Conservation (phyloP, 2,329 filamentous ascomycete genomes). For the Canariomyces notabilis region DNA sequence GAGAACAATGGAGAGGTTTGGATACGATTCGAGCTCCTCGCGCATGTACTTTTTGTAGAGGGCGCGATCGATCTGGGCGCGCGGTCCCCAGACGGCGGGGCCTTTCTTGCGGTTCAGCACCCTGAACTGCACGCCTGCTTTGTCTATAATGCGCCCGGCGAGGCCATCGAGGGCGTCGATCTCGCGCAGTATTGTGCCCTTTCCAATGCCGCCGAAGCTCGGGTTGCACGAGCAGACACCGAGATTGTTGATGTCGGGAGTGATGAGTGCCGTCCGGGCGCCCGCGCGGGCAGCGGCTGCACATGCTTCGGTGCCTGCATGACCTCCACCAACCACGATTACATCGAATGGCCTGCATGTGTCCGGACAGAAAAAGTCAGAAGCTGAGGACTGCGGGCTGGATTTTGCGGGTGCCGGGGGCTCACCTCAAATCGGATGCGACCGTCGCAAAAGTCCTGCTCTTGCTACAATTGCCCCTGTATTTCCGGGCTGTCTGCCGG, state of each 20-base stretch:
- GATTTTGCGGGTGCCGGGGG: not conserved
- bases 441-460: slow-evolving; percentile 23
- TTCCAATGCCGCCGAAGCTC: slow-evolving; percentile 96
- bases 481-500: slow-evolving; percentile 5
- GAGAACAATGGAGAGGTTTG: slow-evolving; percentile 73
- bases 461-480: not conserved
- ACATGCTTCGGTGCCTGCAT: slow-evolving; percentile 91
- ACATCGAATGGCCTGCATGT: slow-evolving; percentile 71
- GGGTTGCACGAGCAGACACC: slow-evolving; percentile 96
- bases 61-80: slow-evolving; percentile 89
- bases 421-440: slow-evolving; percentile 17
- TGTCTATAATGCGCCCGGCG: slow-evolving; percentile 83
- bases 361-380: not conserved
- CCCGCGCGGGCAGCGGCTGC: slow-evolving; percentile 85
- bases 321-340: slow-evolving; percentile 89
- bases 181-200: slow-evolving; percentile 92
- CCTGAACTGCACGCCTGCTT: slow-evolving; percentile 90
- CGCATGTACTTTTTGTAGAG: slow-evolving; percentile 90
- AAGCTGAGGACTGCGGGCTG: not conserved
- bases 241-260: slow-evolving; percentile 80
- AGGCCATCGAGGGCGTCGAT: slow-evolving; percentile 92
- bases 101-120: slow-evolving; percentile 85
- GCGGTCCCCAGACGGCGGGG: slow-evolving; percentile 92
- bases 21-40: slow-evolving; percentile 73
- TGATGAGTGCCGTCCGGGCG: slow-evolving; percentile 83